Evolutionary conservation across 2,329 filamentous ascomycete genomes (phyloP), one percentile per base, ranked within the genome.

Genomic region (Fusarium chlamydosporum): DNA sequence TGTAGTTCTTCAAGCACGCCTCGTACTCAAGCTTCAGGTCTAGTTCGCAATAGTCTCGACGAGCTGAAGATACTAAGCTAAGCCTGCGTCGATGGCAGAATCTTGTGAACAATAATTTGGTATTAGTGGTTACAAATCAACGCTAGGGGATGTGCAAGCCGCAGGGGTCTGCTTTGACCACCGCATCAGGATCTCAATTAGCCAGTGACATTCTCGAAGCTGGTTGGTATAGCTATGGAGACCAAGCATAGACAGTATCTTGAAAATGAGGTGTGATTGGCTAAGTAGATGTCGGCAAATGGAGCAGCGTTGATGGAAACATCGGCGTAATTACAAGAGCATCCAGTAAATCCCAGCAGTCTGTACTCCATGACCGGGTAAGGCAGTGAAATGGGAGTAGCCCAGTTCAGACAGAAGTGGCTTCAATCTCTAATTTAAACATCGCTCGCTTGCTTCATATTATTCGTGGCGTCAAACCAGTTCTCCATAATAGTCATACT

Each of bases 321-420:
- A n/a, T n/a, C n/a, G n/a, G n/a, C n/a, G n/a, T n/a, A n/a, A n/a
- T n/a, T n/a, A n/a, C n/a, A n/a, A n/a, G n/a, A n/a, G n/a, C n/a
- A n/a, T n/a, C n/a, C n/a, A n/a, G n/a, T n/a, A n/a, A n/a, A n/a
- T n/a, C n/a, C n/a, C n/a, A n/a, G n/a, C n/a, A n/a, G n/a, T n/a
- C n/a, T n/a, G n/a, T n/a, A n/a, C n/a, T n/a, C n/a, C n/a, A n/a
- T n/a, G n/a, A n/a, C n/a, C n/a, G n/a, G n/a, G n/a, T n/a, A n/a
- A n/a, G n/a, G n/a, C 12, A 3, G 3, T 27, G 12, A 40, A 9
- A 10, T 6, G n/a, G 23, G 43, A 4, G 23, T 13, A 4, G 13
- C 8, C 7, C 11, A 26, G 8, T 11, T 29, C 8, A 2, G 9
- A 34, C 1, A 15, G 16, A 20, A 0, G 12, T 11, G 8, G 13